These are phyloP conservation scores for Apiospora hydei DNA, from an alignment of 2,329 filamentous ascomycete species.

Conservation along the genomic window DNA sequence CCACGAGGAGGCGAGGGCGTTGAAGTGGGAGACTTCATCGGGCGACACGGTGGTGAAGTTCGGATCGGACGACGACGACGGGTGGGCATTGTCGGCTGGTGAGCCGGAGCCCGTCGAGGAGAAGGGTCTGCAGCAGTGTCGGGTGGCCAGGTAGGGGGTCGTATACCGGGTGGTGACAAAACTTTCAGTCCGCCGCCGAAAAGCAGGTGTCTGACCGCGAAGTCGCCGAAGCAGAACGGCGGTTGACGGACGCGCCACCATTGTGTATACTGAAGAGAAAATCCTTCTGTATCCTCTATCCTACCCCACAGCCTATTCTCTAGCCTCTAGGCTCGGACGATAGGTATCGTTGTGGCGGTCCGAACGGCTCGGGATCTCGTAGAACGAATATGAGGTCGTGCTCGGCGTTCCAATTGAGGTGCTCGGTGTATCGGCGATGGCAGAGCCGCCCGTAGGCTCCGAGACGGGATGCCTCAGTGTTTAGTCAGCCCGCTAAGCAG, in stretches of 20 bases:
- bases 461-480: constrained; percentile 11
- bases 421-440: constrained; percentile 6
- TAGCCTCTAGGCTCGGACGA: not conserved
- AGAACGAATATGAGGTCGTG: not conserved
- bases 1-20: constrained; percentile 90
- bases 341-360: not conserved
- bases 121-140: not conserved
- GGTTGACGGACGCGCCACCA: constrained; percentile 20
- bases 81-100: constrained; percentile 28
- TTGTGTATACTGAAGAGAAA: not conserved
- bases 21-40: constrained; percentile 93
- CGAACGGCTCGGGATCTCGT: constrained; percentile 4
- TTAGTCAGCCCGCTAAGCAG: constrained; percentile 15
- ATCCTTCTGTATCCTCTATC: not conserved
- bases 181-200: not conserved
- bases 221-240: constrained; percentile 27
- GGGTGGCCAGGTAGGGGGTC: not conserved
- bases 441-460: constrained; percentile 16
- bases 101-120: not conserved
- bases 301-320: not conserved
- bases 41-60: constrained; percentile 79
- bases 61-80: constrained; percentile 35
- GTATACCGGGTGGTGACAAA: not conserved
- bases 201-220: constrained; percentile 12
- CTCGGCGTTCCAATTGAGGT: constrained; percentile 1